These are phyloP conservation scores for Tuber melanosporum DNA, from an alignment of 495 filamentous ascomycete genomes.

Conservation along the genomic window DNA sequence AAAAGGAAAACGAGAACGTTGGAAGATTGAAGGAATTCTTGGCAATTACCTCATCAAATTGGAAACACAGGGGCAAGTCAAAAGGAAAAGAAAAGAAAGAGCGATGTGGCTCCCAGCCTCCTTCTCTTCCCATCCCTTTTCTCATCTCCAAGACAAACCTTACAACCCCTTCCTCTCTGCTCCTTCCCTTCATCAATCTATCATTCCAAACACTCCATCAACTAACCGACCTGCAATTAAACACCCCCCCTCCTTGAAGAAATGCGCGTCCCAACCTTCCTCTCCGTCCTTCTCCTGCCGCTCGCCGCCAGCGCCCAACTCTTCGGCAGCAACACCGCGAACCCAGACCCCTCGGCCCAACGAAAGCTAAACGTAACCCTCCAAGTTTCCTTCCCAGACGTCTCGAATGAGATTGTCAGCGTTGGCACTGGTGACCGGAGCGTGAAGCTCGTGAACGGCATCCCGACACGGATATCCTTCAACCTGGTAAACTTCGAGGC, in stretches of 20 bases:
- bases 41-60: neutral
- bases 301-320: conserved; percentile 31
- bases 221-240: neutral
- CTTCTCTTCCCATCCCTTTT: neutral
- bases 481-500: conserved; percentile 79
- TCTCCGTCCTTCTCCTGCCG: conserved; percentile 25
- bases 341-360: conserved; percentile 21
- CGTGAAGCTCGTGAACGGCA: conserved; percentile 89
- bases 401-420: conserved; percentile 46
- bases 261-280: conserved; percentile 15
- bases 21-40: neutral
- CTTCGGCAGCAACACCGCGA: conserved; percentile 17
- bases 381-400: conserved; percentile 69
- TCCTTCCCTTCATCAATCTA: neutral
- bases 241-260: neutral
- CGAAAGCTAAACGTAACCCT: conserved; percentile 64
- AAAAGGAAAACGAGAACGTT: neutral
- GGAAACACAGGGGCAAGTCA: neutral
- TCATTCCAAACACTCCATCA: neutral
- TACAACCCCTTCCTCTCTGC: neutral
- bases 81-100: neutral
- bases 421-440: conserved; percentile 66
- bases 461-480: conserved; percentile 74
- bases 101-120: neutral
- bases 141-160: neutral